Base-by-base conservation (phyloP, 208 protist genomes). In the Vickermania ingenoplastis region DNA sequence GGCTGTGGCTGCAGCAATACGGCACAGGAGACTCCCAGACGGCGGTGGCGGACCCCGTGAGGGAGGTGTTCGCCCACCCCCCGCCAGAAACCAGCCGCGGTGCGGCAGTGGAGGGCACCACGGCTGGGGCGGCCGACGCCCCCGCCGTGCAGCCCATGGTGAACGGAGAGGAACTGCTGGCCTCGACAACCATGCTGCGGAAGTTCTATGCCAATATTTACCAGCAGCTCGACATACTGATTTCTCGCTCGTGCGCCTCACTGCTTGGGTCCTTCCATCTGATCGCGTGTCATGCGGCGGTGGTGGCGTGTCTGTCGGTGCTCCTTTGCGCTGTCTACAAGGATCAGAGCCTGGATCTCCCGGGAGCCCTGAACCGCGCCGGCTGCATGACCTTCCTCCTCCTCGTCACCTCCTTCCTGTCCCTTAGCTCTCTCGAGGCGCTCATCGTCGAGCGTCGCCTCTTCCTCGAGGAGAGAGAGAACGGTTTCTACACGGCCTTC, bases 201-300 rank as follows among this genome's bases (percentile, higher is more conserved):
- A 69, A 73, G 27, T 94, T 92, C 71, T 94, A 94, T 66, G 77
- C 75, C 11, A 92, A 94, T 67, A 63, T 86, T 25, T 96, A 92
- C 62, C 73, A 94, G 54, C 86, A 96, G 69, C 65, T 92, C 51
- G 36, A 56, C 1, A 69, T 94, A 1, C 73, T 96, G 27, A 79
- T 71, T 0, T 83, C 81, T 0, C 89, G 89, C n/a, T 75, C 81
- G 23, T 59, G 73, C 3, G 69, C 69, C 41, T 86, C 67, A 25
- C 65, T 96, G 7, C 45, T 96, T 30, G 77, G 70, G 11, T 90
- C 84, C 3, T 91, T 88, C 54, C 71, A 92, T 60, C 74, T 96
- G 5, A 65, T 96, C 53, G 63, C 87, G 28, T 84, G 79, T 60
- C 90, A 96, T 73, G 66, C 84, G 11, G 77, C 75, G 2, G 87